Evolutionary conservation across 2,329 filamentous ascomycete species (phyloP).

Genomic region (Fusarium siculi): DNA sequence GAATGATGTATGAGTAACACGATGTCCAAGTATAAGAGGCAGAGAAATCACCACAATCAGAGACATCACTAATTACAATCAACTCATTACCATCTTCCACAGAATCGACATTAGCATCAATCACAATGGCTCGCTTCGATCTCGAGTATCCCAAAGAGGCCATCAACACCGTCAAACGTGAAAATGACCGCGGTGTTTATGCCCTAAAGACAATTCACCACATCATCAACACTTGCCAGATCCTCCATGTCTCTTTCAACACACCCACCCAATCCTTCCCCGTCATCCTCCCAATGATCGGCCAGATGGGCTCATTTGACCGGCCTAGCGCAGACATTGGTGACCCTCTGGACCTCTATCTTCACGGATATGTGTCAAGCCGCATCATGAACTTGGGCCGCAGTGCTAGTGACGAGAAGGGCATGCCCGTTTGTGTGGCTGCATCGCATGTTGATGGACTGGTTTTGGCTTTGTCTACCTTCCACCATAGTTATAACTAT

Average conservation of each 20-base stretch:
- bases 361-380: constrained; percentile 86
- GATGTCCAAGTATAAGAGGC: constrained; percentile 9
- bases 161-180: constrained; percentile 74
- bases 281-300: constrained; percentile 85
- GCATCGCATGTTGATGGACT: constrained; percentile 83
- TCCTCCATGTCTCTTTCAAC: constrained; percentile 84
- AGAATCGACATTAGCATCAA: not conserved
- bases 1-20: not conserved
- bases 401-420: constrained; percentile 44
- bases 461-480: constrained; percentile 81
- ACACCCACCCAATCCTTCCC: constrained; percentile 74
- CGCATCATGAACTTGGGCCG: constrained; percentile 76
- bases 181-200: constrained; percentile 74
- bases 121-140: constrained; percentile 50
- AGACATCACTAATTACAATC: not conserved
- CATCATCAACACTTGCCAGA: constrained; percentile 78
- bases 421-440: constrained; percentile 77
- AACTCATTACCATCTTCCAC: not conserved
- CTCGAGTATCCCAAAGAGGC: constrained; percentile 72
- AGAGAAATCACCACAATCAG: not conserved
- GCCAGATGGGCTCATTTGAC: constrained; percentile 79
- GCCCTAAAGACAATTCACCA: constrained; percentile 77
- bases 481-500: constrained; percentile 88
- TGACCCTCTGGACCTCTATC: constrained; percentile 78
- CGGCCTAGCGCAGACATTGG: constrained; percentile 67